Evolutionary conservation across 2,329 filamentous ascomycete genomes (phyloP).

Genomic region (Pseudocercospora cruenta): DNA sequence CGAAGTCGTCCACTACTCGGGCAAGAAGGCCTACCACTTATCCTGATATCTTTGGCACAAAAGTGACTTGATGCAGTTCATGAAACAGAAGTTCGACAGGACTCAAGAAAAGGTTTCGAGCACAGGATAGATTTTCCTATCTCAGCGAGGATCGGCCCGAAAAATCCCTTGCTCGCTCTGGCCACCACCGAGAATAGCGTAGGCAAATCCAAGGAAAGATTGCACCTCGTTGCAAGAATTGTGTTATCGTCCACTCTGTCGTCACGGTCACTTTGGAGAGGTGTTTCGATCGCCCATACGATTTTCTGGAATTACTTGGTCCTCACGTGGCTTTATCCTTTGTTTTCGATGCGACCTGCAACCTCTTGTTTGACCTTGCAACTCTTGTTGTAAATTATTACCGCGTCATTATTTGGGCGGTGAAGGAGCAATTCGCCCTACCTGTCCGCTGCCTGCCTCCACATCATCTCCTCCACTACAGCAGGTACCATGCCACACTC

Average conservation of each 20-base stretch:
- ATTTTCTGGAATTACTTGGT: neutral
- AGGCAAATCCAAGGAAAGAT: conserved; percentile 34
- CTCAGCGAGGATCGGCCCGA: neutral
- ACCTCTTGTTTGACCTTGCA: neutral
- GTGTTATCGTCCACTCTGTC: neutral
- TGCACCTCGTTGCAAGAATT: neutral
- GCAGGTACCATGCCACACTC: conserved; percentile 25
- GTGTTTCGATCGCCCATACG: neutral
- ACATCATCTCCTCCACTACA: neutral
- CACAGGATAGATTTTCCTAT: neutral
- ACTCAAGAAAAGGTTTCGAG: neutral
- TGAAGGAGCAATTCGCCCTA: neutral
- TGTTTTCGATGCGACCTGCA: neutral
- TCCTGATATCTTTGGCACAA: no score
- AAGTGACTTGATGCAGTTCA: no score
- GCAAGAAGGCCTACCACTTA: no score
- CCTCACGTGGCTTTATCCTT: neutral
- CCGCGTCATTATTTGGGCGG: neutral
- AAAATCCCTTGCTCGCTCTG: conserved; percentile 21
- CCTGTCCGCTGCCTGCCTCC: neutral
- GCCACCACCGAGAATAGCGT: conserved; percentile 41
- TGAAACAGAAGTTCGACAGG: neutral
- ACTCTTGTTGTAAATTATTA: neutral
- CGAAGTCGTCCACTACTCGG: neutral
- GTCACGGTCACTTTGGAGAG: neutral